Evolutionary conservation across 768 basidiomycete genomes (phyloP).

Genomic region (Amanita exitialis): DNA sequence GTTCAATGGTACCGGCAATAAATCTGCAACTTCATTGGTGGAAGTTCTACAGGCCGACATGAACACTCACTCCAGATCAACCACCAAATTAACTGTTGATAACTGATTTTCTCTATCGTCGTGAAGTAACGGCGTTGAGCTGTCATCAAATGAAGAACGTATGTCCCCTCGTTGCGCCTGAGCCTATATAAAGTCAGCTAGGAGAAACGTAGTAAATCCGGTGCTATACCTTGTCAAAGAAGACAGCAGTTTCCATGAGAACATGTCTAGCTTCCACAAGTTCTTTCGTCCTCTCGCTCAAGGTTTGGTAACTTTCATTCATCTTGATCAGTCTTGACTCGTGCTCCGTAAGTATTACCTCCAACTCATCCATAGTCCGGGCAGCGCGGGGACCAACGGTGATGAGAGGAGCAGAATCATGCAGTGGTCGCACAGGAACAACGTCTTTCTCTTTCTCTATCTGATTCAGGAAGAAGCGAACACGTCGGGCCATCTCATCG

Average conservation of each 20-base stretch:
- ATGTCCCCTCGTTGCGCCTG: conserved; percentile 73
- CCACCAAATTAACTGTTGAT: conserved; percentile 39
- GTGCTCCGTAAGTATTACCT: conserved; percentile 77
- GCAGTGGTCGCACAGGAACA: conserved; percentile 74
- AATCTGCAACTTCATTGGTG: conserved; percentile 42
- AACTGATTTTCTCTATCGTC: conserved; percentile 74
- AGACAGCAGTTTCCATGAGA: conserved; percentile 88
- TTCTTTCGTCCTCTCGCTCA: conserved; percentile 80
- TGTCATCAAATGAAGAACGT: conserved; percentile 85
- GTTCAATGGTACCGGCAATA: conserved; percentile 93
- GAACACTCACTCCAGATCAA: conserved; percentile 77
- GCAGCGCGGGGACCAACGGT: conserved; percentile 89
- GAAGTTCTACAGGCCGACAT: not conserved
- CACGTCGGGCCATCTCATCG: conserved; percentile 93
- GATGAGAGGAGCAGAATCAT: conserved; percentile 78
- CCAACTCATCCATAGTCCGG: conserved; percentile 90
- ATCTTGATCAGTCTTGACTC: conserved; percentile 79
- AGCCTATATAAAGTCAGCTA: conserved; percentile 37
- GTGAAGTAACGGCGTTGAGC: conserved; percentile 81
- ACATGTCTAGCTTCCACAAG: conserved; percentile 93
- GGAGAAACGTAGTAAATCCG: not conserved
- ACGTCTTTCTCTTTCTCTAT: conserved; percentile 81
- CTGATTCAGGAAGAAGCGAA: conserved; percentile 82
- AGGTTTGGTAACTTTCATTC: conserved; percentile 86
- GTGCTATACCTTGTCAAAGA: conserved; percentile 72